Base-by-base conservation (phyloP, 768 basidiomycete species). In the Xerocomus potaroensis region DNA sequence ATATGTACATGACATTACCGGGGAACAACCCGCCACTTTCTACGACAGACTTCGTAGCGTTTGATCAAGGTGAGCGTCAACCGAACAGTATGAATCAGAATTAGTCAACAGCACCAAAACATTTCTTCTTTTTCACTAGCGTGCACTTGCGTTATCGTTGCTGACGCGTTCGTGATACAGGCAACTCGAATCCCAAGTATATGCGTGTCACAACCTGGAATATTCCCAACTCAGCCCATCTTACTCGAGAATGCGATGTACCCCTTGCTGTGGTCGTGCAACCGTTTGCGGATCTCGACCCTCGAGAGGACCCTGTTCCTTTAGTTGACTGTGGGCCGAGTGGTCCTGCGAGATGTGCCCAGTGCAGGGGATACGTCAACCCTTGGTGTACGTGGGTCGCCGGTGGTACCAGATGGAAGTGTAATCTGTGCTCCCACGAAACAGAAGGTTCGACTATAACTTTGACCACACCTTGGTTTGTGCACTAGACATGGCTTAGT, bases 111-210 rank as follows among this genome's bases (percentile, higher is more conserved):
- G 4, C 34, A 4, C 33, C 18, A 33, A 43, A 22, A 2, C n/a
- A 5, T 16, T 1, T 19, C 32, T 27, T 27, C 15, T n/a, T 22
- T 33, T 29, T 21, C 16, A 22, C 34, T 16, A 19, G 11, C 15
- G 31, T 24, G 18, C 18, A 16, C 10, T 16, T 40, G 23, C 23
- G 11, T 47, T 24, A 7, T 24, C 41, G 41, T 49, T 11, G 15
- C 62, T 62, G 41, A 62, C 50, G 38, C 40, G 32, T 47, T 41
- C 24, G 39, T 38, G 35, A 32, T 45, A 14, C 31, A 83, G 84
- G 95, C 48, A 97, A 95, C 68, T 88, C 92, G 3, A 89, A 87
- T 12, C 96, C 96, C 8, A 87, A 88, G 59, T 91, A 87, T 64
- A 76, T 95, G 37, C 84, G 96, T 29, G 73, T 91, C 47, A 86